Evolutionary conservation across 345 rosid genomes (phyloP), one percentile per base, ranked within the genome.

Genomic region (Sisymbrium irio): DNA sequence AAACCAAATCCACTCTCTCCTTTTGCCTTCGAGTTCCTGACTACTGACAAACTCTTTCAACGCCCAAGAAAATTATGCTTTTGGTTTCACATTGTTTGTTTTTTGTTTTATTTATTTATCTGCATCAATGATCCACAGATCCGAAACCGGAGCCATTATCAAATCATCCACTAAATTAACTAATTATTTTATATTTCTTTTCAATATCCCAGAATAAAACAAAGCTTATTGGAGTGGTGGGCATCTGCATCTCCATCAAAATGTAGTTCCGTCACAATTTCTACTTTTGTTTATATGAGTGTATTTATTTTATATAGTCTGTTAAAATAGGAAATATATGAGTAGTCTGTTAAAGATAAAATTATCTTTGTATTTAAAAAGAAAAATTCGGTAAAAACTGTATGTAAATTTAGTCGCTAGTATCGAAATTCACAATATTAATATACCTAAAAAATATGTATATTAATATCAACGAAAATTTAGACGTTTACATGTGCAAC

Each of bases 11-110:
- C 79, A 67, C 74, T 75, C 56, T 35, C 19, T 33, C 39, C 25
- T 49, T 61, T 62, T 73, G 65, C 32, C 59, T 58, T 67, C 46
- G 53, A 46, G 51, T 74, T 67, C 67, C 46, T 75, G 60, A 73
- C 77, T 47, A 46, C 60, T 74, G 60, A 74, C 78, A 67, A 68
- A 42, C 62, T 41, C 57, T 68, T 75, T 75, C 79, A 61, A 75
- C 74, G 69, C 55, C 74, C 74, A 53, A 61, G 57, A 62, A 61
- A 75, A 51, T 61, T 39, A 67, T 59, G 78, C 68, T 50, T 75
- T 75, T 75, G 68, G 56, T 75, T 75, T 67, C 68, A 73, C 67
- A 66, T 45, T 65, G 49, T 63, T 73, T 56, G 49, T 14, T 59
- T 46, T 49, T 47, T 28, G n/a, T 20, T 13, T 58, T 67, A 28